A percentile compares a stretch with the other conserved stretches of the same genome.
Evolutionary conservation across 169 alveolate species (phyloP).

Genomic region (Eimeria brunetti): DNA sequence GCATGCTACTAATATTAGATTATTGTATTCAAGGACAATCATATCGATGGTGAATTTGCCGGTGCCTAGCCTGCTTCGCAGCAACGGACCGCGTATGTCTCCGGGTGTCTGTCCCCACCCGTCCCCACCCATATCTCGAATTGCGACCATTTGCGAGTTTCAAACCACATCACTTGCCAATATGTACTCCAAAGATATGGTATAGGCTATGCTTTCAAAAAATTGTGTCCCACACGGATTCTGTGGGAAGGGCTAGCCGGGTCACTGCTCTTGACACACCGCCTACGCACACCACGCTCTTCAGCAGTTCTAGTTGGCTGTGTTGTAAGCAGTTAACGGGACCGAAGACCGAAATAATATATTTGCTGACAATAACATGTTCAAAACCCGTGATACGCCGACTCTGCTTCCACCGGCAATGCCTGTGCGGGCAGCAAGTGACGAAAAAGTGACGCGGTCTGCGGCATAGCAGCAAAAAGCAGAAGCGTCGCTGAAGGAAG

Average conservation of each 20-base stretch:
- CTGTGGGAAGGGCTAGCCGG: not conserved
- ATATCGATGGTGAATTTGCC: not conserved
- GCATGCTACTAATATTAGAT: not conserved
- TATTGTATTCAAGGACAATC: not conserved
- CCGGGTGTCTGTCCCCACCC: not conserved
- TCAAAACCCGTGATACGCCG: not conserved
- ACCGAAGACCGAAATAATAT: not conserved
- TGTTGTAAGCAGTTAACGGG: not conserved
- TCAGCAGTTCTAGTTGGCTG: not conserved
- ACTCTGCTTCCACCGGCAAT: not conserved
- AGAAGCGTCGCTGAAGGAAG: not conserved
- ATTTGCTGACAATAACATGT: not conserved
- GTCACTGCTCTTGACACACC: conserved; percentile 26
- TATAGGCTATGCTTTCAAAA: not conserved
- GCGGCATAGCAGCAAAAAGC: not conserved
- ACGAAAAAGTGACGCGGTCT: not conserved
- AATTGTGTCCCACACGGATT: not conserved
- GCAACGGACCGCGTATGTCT: not conserved
- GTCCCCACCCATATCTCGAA: not conserved
- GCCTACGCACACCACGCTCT: not conserved
- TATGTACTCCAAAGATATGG: not conserved
- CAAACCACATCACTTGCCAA: not conserved
- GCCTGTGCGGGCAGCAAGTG: not conserved
- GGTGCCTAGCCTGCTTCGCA: not conserved
- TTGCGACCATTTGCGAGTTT: not conserved